Base-by-base conservation (phyloP, 345 rosid species). In the Cardamine occulta region DNA sequence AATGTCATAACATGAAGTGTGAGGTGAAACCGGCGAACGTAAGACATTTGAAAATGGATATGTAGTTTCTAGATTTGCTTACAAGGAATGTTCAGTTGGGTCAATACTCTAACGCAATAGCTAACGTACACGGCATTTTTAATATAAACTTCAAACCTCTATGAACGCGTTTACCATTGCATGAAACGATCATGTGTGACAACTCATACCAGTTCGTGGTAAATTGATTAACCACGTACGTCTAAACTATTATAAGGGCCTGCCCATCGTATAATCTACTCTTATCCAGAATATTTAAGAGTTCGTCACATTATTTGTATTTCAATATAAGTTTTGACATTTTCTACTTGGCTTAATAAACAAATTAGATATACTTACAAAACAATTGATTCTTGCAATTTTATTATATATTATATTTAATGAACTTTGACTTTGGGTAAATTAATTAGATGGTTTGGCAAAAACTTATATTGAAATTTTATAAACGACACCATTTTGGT, bases 111-210 rank as follows among this genome's bases (percentile, higher is more conserved):
- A 76, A 76, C 80, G 75, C 70, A 69, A 62, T 17, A 40, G 64
- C 15, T 76, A 68, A 76, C 80, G 75, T 76, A 64, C 65, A 76
- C 80, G 80, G 0, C 75, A n/a, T 53, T 40, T 51, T 2, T 19
- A 6, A 24, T 58, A 17, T 68, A 51, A 59, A 59, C 47, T 68
- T 75, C 37, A 68, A 59, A 68, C 35, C 31, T 14, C 23, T 21
- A 21, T 21, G 23, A 35, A 10, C 51, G 74, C 62, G 73, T 39
- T 67, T 75, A 67, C 26, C 51, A 59, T 58, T 60, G 63, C 74
- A 75, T 51, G 68, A 28, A 60, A 39, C 14, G 68, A 31, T 48
- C 42, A 42, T 35, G 48, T 34, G 31, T 49, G 73, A 51, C 79
- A 68, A 39, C 56, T 75, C 74, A 75, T 52, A 48, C 11, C 19